phyloP scores from a whole-genome alignment of 805 yeast genomes.

The Cyberlindnera maritima region DNA sequence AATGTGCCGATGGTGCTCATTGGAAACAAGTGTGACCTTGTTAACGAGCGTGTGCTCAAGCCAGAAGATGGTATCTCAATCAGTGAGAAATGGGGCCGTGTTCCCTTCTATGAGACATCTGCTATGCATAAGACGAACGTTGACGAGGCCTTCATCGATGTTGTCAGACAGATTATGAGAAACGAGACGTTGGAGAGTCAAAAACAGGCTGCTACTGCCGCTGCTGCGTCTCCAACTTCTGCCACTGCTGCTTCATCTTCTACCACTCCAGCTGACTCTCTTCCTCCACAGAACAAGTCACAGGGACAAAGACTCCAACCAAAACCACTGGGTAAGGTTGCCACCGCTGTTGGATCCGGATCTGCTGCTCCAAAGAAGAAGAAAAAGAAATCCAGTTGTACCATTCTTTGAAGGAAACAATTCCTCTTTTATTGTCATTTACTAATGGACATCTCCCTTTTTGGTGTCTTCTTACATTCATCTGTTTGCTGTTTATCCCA shows the following conservation, averaged over 20 bases:
- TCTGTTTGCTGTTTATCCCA: neutral
- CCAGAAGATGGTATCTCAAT: conserved; percentile 82
- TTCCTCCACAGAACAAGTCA: conserved; percentile 1
- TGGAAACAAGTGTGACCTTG: conserved; percentile 88
- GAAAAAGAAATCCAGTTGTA: conserved; percentile 29
- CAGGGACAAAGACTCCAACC: conserved; percentile 9
- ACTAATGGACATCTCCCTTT: neutral
- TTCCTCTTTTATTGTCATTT: too few species aligned
- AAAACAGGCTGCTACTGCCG: conserved; percentile 2
- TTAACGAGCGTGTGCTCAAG: conserved; percentile 67
- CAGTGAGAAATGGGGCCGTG: conserved; percentile 80
- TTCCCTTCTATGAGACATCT: conserved; percentile 89
- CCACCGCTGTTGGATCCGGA: neutral
- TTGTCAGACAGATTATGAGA: conserved; percentile 85
- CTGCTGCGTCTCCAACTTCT: neutral
- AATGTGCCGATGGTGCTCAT: conserved; percentile 86
- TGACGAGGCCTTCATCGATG: conserved; percentile 85
- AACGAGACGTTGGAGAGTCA: conserved; percentile 43
- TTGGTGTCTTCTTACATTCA: neutral
- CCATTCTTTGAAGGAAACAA: conserved; percentile 16
- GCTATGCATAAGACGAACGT: conserved; percentile 90
- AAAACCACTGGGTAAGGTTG: conserved; percentile 21
- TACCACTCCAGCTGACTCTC: neutral
- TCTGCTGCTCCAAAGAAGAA: conserved; percentile 18
- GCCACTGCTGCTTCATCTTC: neutral